Conservation (phyloP, 352 stramenopile genomes). For the Phytopythium sindhum region DNA sequence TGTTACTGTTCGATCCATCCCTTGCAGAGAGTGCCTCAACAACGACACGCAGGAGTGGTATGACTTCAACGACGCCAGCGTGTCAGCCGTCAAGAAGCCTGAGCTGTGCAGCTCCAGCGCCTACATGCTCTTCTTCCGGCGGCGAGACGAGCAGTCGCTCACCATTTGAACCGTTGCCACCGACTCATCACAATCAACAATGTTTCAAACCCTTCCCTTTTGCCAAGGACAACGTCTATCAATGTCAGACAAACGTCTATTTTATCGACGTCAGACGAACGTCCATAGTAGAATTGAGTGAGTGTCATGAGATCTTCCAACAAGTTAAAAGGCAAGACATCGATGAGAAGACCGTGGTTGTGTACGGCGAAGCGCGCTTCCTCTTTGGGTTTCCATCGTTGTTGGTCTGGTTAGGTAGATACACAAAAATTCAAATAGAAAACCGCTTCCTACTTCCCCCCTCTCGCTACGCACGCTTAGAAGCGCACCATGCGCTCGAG, state of each 20-base stretch:
- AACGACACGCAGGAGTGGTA: slow-evolving; percentile 70
- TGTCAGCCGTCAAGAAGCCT: slow-evolving; percentile 65
- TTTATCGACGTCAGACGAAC: no score
- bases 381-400: slow-evolving; percentile 14
- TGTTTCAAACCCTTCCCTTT: no score
- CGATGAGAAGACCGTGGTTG: not conserved
- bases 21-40: slow-evolving; percentile 61
- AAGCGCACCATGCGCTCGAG: slow-evolving; percentile 68
- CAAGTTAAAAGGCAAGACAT: no score
- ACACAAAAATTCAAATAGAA: slow-evolving; percentile 11
- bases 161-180: slow-evolving; percentile 37
- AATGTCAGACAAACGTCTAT: no score
- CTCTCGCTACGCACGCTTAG: slow-evolving; percentile 24
- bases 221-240: no score
- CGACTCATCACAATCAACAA: slow-evolving; percentile 5
- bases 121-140: slow-evolving; percentile 81
- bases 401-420: slow-evolving; percentile 10
- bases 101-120: slow-evolving; percentile 57
- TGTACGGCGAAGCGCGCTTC: slow-evolving; percentile 3
- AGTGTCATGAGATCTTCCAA: no score
- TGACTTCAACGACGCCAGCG: slow-evolving; percentile 73
- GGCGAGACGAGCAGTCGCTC: slow-evolving; percentile 52
- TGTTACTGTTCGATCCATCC: not conserved
- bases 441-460: not conserved
- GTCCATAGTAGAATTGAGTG: no score